Evolutionary conservation across 352 stramenopile species (phyloP).

Genomic region (Pythium diclinum): DNA sequence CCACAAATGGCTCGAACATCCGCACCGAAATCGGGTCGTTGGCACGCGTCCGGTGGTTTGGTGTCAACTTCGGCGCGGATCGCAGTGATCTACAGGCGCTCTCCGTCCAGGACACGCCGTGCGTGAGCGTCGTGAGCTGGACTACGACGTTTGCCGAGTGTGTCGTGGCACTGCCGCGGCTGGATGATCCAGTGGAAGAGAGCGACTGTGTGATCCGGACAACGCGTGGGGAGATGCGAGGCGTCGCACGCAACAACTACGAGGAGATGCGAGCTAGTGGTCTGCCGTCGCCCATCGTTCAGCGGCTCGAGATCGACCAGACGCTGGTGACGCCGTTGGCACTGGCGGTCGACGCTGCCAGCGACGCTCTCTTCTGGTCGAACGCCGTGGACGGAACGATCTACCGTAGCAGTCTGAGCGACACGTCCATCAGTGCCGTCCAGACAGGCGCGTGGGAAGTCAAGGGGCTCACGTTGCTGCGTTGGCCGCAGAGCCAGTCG

Average conservation of each 20-base stretch:
- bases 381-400: conserved; percentile 62
- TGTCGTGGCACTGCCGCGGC: conserved; percentile 40
- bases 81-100: conserved; percentile 35
- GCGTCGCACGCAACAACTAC: conserved; percentile 37
- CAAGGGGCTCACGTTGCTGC: conserved; percentile 38
- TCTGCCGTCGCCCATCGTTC: conserved; percentile 48
- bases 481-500: background rate
- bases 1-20: conserved; percentile 15
- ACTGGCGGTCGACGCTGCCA: conserved; percentile 33
- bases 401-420: conserved; percentile 53
- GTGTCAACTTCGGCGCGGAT: conserved; percentile 46
- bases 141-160: conserved; percentile 46
- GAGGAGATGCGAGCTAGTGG: conserved; percentile 50
- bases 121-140: conserved; percentile 46
- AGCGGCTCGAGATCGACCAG: conserved; percentile 37
- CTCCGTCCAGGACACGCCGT: conserved; percentile 37
- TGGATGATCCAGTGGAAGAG: conserved; percentile 17
- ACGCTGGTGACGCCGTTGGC: conserved; percentile 44
- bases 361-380: conserved; percentile 64
- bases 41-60: conserved; percentile 45
- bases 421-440: conserved; percentile 42
- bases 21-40: conserved; percentile 35
- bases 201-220: conserved; percentile 56
- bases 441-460: conserved; percentile 48
- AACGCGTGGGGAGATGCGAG: conserved; percentile 43